phyloP scores from a whole-genome alignment of 495 filamentous ascomycete genomes.

The Xylaria cubensis region DNA sequence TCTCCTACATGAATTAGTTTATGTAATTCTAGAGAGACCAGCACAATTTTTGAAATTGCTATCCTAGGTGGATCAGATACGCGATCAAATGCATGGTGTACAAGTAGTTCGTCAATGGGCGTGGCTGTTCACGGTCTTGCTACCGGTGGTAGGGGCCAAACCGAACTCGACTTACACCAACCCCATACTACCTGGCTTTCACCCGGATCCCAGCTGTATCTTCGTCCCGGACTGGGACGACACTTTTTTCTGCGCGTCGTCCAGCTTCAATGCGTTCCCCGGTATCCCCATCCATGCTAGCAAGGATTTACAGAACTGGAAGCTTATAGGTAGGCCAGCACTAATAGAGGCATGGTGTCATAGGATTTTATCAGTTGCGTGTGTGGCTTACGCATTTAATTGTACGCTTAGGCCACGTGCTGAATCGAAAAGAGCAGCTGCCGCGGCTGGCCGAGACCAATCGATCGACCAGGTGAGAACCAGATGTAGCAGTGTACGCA shows the following conservation, averaged over 20 bases:
- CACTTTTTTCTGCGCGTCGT: conserved; percentile 61
- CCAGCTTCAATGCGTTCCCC: conserved; percentile 62
- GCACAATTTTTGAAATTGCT: background rate
- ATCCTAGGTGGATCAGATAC: background rate
- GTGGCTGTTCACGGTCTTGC: conserved; percentile 16
- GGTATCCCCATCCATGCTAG: conserved; percentile 60
- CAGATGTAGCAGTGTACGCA: background rate
- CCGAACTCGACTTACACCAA: conserved; percentile 52
- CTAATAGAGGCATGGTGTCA: background rate
- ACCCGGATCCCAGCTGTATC: conserved; percentile 63
- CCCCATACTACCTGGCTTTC: conserved; percentile 62
- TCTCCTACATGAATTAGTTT: background rate
- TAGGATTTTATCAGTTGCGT: background rate
- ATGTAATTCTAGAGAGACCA: background rate
- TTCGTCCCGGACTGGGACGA: conserved; percentile 54
- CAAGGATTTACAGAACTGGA: conserved; percentile 60
- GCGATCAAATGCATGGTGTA: background rate
- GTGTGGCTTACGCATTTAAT: background rate
- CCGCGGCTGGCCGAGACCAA: conserved; percentile 52
- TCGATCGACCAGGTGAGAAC: conserved; percentile 46
- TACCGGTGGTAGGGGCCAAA: background rate
- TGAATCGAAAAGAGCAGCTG: conserved; percentile 49
- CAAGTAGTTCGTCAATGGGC: background rate
- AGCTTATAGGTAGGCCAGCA: conserved; percentile 44
- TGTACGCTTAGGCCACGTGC: conserved; percentile 43